Conservation (phyloP, 768 basidiomycete genomes). For the Leccinellum albellum region DNA sequence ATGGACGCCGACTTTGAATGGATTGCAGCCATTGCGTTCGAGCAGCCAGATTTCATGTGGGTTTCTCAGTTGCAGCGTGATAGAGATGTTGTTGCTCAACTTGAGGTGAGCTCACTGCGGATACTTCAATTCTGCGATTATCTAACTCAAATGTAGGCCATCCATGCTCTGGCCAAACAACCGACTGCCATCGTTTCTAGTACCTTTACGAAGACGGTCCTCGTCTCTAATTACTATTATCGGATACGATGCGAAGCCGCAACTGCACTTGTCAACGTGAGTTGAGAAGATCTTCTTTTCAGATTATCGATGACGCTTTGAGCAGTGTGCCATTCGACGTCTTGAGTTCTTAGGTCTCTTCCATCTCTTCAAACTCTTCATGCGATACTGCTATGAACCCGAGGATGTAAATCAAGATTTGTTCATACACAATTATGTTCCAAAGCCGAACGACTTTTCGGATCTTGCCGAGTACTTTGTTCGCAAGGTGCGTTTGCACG, state of each 20-base stretch:
- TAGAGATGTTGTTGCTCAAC: constrained; percentile 93
- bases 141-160: constrained; percentile 59
- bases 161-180: constrained; percentile 77
- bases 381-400: constrained; percentile 86
- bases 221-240: constrained; percentile 95
- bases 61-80: constrained; percentile 93
- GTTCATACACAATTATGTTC: constrained; percentile 86
- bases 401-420: constrained; percentile 78
- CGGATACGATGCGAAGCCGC: constrained; percentile 96
- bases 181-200: constrained; percentile 85
- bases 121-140: neutral
- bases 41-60: constrained; percentile 99
- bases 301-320: constrained; percentile 9
- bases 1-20: constrained; percentile 99
- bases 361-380: constrained; percentile 92
- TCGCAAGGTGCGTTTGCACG: constrained; percentile 60
- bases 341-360: constrained; percentile 90
- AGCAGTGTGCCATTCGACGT: constrained; percentile 76
- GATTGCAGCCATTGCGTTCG: constrained; percentile 89
- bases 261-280: constrained; percentile 72
- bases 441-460: constrained; percentile 91
- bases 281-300: constrained; percentile 25
- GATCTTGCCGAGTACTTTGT: constrained; percentile 93
- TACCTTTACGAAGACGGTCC: constrained; percentile 86
- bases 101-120: constrained; percentile 65